These are phyloP conservation scores for Beauveria brongniartii DNA, from an alignment of 2,329 filamentous ascomycete genomes.

Conservation along the genomic window DNA sequence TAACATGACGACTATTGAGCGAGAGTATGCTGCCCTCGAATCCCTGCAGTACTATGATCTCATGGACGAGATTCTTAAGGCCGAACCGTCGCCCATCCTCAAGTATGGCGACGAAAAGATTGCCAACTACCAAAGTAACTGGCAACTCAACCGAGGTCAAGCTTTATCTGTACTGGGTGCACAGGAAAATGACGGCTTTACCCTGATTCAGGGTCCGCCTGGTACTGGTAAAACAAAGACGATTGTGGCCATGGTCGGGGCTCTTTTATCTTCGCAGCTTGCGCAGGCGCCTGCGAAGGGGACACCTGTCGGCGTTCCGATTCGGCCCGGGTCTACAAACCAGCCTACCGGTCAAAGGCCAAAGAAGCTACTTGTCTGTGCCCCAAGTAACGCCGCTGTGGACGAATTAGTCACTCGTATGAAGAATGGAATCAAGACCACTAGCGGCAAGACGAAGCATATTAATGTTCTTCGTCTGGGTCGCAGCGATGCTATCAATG, in stretches of 20 bases:
- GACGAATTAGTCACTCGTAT: slow-evolving; percentile 92
- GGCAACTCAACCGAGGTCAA: slow-evolving; percentile 80
- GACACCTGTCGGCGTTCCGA: slow-evolving; percentile 23
- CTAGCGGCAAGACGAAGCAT: slow-evolving; percentile 61
- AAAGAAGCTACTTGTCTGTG: slow-evolving; percentile 92
- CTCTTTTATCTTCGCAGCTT: slow-evolving; percentile 44
- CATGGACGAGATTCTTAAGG: slow-evolving; percentile 82
- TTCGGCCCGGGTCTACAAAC: slow-evolving; percentile 17
- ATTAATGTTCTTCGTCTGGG: slow-evolving; percentile 86
- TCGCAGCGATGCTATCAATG: slow-evolving; percentile 85
- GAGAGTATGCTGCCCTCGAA: slow-evolving; percentile 87
- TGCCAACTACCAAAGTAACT: slow-evolving; percentile 61
- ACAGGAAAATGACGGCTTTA: slow-evolving; percentile 93
- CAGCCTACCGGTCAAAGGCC: slow-evolving; percentile 20
- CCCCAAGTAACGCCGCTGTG: slow-evolving; percentile 96
- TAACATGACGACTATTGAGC: slow-evolving; percentile 88
- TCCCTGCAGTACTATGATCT: slow-evolving; percentile 93
- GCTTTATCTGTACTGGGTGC: slow-evolving; percentile 87
- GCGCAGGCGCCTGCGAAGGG: slow-evolving; percentile 26
- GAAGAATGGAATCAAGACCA: slow-evolving; percentile 76
- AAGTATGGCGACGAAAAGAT: slow-evolving; percentile 70
- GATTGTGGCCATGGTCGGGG: slow-evolving; percentile 91
- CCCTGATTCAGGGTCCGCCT: slow-evolving; percentile 88
- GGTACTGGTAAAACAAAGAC: slow-evolving; percentile 98
- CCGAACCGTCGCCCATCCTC: slow-evolving; percentile 82